Evolutionary conservation across 148 eudicot species (phyloP).

Genomic region (Spergularia marina): DNA sequence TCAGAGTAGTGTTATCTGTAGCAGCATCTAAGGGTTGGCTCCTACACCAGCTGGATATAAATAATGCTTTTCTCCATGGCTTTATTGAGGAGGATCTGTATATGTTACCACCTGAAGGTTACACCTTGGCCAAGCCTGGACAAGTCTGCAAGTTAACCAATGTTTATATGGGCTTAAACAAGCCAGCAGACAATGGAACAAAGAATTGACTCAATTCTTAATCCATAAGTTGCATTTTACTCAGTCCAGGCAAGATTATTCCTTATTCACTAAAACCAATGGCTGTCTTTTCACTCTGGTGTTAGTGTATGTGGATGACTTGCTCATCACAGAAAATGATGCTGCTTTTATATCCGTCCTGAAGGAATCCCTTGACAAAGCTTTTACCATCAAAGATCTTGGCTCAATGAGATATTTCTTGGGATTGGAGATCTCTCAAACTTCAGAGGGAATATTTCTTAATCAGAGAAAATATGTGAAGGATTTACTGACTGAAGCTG

Average conservation of each 20-base stretch:
- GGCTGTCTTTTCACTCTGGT: background rate
- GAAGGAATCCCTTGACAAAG: background rate
- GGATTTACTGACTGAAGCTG: background rate
- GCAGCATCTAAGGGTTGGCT: background rate
- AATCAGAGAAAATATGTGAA: background rate
- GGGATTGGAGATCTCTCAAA: background rate
- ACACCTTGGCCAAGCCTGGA: background rate
- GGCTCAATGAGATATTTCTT: background rate
- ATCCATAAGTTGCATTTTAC: background rate
- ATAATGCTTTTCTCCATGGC: background rate
- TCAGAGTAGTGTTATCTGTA: background rate
- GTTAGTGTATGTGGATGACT: background rate
- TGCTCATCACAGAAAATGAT: background rate
- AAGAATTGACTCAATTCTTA: background rate
- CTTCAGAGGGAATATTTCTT: background rate
- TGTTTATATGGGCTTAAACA: background rate
- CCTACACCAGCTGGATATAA: background rate
- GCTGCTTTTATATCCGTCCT: too few relatives aligned
- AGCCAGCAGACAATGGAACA: background rate
- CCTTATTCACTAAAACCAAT: background rate
- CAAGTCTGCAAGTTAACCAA: background rate
- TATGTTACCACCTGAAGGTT: background rate
- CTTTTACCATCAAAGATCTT: background rate
- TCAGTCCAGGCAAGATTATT: background rate
- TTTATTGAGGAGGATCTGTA: too few relatives aligned